Evolutionary conservation across 352 stramenopile species (phyloP).

Genomic region (Globisporangium nagaii): DNA sequence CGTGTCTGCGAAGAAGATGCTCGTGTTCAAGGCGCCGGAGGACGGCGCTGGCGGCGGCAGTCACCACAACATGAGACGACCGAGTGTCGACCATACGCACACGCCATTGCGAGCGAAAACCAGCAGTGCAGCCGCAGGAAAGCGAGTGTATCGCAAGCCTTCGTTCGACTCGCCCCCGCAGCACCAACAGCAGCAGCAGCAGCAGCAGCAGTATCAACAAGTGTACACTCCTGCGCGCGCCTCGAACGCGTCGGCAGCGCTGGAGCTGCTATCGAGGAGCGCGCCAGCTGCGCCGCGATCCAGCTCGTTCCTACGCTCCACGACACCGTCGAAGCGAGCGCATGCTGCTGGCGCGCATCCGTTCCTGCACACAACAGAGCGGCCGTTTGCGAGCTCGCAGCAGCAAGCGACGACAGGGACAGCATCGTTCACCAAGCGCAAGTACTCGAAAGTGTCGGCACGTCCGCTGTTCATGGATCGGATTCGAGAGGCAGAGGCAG

Average conservation of each 20-base stretch:
- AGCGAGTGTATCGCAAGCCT: conserved; percentile 14
- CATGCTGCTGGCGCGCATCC: conserved; percentile 7
- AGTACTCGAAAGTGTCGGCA: conserved; percentile 27
- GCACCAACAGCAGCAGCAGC: background rate
- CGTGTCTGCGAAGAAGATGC: conserved; percentile 65
- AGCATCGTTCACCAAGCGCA: conserved; percentile 32
- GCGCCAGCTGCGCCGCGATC: conserved; percentile 24
- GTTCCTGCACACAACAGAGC: background rate
- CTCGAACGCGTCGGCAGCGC: conserved; percentile 12
- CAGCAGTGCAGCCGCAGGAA: conserved; percentile 6
- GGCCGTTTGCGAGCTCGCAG: background rate
- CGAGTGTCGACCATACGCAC: too few relatives aligned
- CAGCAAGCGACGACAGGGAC: conserved; percentile 4
- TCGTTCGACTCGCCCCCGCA: conserved; percentile 17
- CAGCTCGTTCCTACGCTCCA: conserved; percentile 4
- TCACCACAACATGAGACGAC: background rate
- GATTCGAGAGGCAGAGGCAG: conserved; percentile 19
- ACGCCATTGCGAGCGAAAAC: conserved; percentile 1
- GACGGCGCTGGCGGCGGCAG: background rate
- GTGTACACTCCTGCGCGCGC: conserved; percentile 3
- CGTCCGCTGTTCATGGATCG: conserved; percentile 35
- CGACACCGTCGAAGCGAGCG: conserved; percentile 24
- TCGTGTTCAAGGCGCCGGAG: conserved; percentile 30
- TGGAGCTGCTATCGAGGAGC: conserved; percentile 57
- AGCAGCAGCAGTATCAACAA: background rate